Base-by-base conservation (phyloP, 352 stramenopile genomes). In the Albugo laibachii region DNA sequence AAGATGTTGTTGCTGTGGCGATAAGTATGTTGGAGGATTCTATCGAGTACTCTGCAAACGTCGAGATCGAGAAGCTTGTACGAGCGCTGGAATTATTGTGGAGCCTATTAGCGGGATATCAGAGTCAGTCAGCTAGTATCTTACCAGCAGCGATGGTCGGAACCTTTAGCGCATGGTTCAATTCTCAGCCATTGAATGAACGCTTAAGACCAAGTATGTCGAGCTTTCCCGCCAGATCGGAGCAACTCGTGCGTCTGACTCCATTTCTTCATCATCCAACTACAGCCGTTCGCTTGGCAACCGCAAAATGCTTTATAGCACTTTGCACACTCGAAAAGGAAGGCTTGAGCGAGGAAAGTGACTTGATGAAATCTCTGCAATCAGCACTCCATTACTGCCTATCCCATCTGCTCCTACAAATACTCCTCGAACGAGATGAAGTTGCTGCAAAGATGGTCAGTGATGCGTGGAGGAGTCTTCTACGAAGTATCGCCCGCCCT, bases 1-100 rank as follows among this genome's bases (percentile, higher is more conserved):
- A 91, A 47, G 74, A 91, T 16, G 57, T 91, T 19, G n/a, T 80
- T 21, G 54, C 77, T 41, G 51, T 83, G 24, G 61, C 75, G 8
- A 61, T 61, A 12, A 54, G 64, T 6, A 81, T 85, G 48, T 50
- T 85, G 5, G 63, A 59, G 11, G 56, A 74, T 35, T 67, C 78
- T 39, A 53, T 59, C 1, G 27, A 31, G 13, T 59, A 61, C 21
- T 51, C 85, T 16, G 20, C 48, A 14, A 41, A 37, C 0, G 56
- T 77, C 49, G 24, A 54, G 4, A 2, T 11, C 2, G 24, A 27
- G 16, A 15, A 51, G 19, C 50, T 80, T 8, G 52, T 45, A 3
- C 41, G 52, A 24, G 54, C 63, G 13, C 54, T 58, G 24, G 18
- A 47, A 43, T 43, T 73, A 11, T 45, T 84, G 16, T 87, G 71